A percentile compares a stretch with the other conserved stretches of the same genome.
These are phyloP conservation scores for Colletotrichum eleusines DNA, from an alignment of 2,329 filamentous ascomycete species.

Conservation along the genomic window DNA sequence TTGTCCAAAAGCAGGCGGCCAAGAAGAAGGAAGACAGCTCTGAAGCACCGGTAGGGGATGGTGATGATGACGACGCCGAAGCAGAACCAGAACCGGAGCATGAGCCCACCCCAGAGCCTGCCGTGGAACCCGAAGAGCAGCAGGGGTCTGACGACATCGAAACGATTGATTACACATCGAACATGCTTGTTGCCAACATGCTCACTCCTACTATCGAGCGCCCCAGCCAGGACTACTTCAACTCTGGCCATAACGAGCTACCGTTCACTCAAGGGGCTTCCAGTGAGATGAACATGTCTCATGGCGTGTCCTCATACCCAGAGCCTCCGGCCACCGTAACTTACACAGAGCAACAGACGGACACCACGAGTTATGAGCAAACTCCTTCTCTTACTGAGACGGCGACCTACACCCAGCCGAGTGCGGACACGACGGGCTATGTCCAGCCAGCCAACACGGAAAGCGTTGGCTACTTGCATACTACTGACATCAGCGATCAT, in stretches of 20 bases:
- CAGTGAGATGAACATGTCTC: constrained; percentile 16
- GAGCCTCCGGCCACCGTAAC: constrained; percentile 22
- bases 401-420: constrained; percentile 16
- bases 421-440: constrained; percentile 12
- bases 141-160: constrained; percentile 39
- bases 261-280: constrained; percentile 44
- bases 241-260: constrained; percentile 45
- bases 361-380: constrained; percentile 11
- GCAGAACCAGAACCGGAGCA: constrained; percentile 36
- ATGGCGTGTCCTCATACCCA: constrained; percentile 17
- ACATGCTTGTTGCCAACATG: constrained; percentile 48
- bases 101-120: constrained; percentile 3
- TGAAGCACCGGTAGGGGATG: constrained; percentile 41
- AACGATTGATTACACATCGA: constrained; percentile 39
- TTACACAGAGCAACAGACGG: constrained; percentile 29
- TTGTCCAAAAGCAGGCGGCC: constrained; percentile 45
- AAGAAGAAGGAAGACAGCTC: constrained; percentile 44
- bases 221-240: constrained; percentile 48
- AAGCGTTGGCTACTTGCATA: constrained; percentile 3
- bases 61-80: constrained; percentile 38
- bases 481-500: not conserved
- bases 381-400: constrained; percentile 2
- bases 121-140: constrained; percentile 24
- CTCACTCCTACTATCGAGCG: constrained; percentile 45
- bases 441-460: not conserved